A percentile compares a stretch with the other conserved stretches of the same genome.
phyloP scores from a whole-genome alignment of 495 filamentous ascomycete genomes.

The Polyplosphaeria fusca region DNA sequence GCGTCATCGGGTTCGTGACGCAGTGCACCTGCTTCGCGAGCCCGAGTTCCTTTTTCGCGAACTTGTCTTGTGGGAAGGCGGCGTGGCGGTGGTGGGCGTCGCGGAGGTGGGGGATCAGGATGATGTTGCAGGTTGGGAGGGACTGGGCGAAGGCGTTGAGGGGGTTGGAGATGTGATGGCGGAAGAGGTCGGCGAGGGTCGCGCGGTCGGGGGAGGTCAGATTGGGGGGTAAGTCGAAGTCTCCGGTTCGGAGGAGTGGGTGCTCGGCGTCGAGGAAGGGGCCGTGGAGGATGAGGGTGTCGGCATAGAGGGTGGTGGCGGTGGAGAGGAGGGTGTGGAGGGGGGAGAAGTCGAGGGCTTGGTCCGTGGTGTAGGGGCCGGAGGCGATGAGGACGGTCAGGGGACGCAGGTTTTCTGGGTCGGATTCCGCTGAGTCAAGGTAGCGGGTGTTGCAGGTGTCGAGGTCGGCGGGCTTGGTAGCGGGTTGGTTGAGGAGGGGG shows the following conservation, averaged over 20 bases:
- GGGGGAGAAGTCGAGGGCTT: constrained; percentile 84
- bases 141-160: constrained; percentile 61
- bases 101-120: constrained; percentile 82
- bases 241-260: constrained; percentile 80
- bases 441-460: constrained; percentile 60
- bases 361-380: constrained; percentile 88
- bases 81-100: constrained; percentile 75
- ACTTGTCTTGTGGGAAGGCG: constrained; percentile 84
- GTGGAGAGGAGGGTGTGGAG: constrained; percentile 74
- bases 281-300: constrained; percentile 76
- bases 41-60: constrained; percentile 66
- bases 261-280: constrained; percentile 92
- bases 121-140: constrained; percentile 73
- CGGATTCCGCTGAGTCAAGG: constrained; percentile 36
- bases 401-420: constrained; percentile 47
- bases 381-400: constrained; percentile 73
- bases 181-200: constrained; percentile 79
- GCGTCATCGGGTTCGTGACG: constrained; percentile 82
- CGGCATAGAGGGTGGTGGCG: constrained; percentile 69
- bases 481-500: constrained; percentile 67
- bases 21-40: constrained; percentile 61
- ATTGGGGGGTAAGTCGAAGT: constrained; percentile 82
- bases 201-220: constrained; percentile 65
- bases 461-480: constrained; percentile 58
- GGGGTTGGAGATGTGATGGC: constrained; percentile 66